These are phyloP conservation scores for Acer negundo DNA, from an alignment of 345 rosid species.

Conservation along the genomic window DNA sequence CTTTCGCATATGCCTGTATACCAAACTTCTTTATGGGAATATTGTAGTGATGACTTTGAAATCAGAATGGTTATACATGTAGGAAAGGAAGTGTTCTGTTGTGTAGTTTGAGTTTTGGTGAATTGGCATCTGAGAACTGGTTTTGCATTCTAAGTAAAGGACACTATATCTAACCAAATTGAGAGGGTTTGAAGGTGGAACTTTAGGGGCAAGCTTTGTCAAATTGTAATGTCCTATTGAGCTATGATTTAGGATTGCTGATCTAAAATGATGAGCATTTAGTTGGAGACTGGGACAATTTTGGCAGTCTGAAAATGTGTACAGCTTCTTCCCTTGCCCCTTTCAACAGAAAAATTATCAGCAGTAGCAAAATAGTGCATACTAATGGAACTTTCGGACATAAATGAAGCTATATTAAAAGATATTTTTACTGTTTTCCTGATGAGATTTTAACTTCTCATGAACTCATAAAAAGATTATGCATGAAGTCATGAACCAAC, in stretches of 20 bases:
- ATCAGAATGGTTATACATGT: neutral
- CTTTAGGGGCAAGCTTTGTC: neutral
- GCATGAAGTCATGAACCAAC: no score
- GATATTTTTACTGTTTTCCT: neutral
- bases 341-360: neutral
- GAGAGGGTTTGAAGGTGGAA: neutral
- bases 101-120: neutral
- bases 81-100: neutral
- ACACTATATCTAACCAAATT: neutral
- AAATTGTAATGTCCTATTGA: neutral
- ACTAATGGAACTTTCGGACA: neutral
- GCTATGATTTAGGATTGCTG: neutral
- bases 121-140: neutral
- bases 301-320: neutral
- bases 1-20: no score
- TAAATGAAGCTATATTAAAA: neutral
- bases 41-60: neutral
- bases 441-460: neutral
- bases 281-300: neutral
- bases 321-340: neutral
- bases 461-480: neutral
- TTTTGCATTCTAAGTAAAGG: neutral
- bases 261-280: constrained; percentile 8
- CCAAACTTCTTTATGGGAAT: neutral
- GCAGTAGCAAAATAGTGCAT: neutral